Base-by-base conservation (phyloP, 208 protist genomes). In the Vickermania ingenoplastis region DNA sequence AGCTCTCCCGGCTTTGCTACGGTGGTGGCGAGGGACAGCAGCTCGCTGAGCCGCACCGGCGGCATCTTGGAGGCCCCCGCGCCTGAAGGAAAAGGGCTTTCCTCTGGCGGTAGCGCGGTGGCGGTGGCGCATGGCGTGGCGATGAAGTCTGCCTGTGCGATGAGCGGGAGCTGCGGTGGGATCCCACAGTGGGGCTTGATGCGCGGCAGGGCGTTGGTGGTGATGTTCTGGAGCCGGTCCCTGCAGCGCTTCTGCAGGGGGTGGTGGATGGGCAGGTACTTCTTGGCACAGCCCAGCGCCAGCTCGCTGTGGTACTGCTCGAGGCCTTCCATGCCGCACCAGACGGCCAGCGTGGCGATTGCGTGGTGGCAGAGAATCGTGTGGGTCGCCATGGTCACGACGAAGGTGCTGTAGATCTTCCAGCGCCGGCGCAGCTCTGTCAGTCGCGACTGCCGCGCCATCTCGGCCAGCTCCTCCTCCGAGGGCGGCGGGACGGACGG, bases 221-320 rank as follows among this genome's bases (percentile, higher is more conserved):
- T 45, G 11, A 45, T 17, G 36, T 45, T 45, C 11, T 45, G 36
- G 23, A 86, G 57, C 3, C 84, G 66, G 23, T 67, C 63, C 21
- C 52, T 24, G 61, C 79, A 87, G 41, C 73, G 78, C 26, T 41
- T 45, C 1, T 54, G 48, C 29, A 76, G 25, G 17, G 66, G 30
- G 49, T 73, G 62, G 36, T 57, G 45, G 17, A 21, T 14, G 31
- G 52, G 66, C 0, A 93, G 74, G 61, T 77, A 90, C 45, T 61
- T 77, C 14, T 49, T 49, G 2, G 86, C 88, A 52, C 84, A 92
- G 31, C 75, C 81, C 1, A 74, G 41, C 3, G 88, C 88, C 11
- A 91, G 79, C 63, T 92, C 66, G 63, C 73, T 82, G 61, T 90
- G 83, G 51, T 94, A 86, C 59, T 77, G 31, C 63, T 81, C 79